These are phyloP conservation scores for Blastomyces parvus DNA, from an alignment of 2,329 filamentous ascomycete species.

Conservation along the genomic window DNA sequence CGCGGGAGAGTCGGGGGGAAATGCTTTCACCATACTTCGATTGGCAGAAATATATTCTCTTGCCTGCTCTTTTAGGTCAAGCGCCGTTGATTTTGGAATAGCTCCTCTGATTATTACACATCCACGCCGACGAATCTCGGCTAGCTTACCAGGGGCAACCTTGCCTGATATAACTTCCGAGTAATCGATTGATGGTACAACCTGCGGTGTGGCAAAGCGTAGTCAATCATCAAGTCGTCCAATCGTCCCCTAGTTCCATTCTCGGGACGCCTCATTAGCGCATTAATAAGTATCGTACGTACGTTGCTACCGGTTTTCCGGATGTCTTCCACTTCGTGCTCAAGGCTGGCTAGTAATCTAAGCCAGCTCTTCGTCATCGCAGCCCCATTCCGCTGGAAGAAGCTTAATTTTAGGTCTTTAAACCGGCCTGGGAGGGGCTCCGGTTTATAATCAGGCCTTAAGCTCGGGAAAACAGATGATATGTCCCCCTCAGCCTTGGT, in stretches of 20 bases:
- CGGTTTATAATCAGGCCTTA: conserved; percentile 35
- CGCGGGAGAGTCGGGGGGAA: conserved; percentile 56
- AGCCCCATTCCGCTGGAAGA: conserved; percentile 26
- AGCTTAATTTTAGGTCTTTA: conserved; percentile 29
- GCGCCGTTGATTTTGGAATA: conserved; percentile 52
- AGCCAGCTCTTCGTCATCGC: neutral
- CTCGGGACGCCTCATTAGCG: too few relatives aligned
- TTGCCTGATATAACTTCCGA: neutral
- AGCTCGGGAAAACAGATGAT: conserved; percentile 40
- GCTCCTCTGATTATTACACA: conserved; percentile 57
- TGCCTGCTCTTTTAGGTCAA: conserved; percentile 55
- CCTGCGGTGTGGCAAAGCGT: neutral
- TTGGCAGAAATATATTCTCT: conserved; percentile 58
- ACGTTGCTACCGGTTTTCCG: neutral
- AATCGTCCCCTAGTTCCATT: neutral
- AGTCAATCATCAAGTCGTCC: neutral
- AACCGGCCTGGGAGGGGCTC: conserved; percentile 37
- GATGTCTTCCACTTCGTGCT: neutral
- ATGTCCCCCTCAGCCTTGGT: conserved; percentile 41
- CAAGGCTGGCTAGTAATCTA: neutral
- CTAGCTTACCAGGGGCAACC: conserved; percentile 14
- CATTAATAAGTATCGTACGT: neutral
- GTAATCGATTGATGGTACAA: neutral
- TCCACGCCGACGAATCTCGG: conserved; percentile 49
- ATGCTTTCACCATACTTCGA: conserved; percentile 45